Evolutionary conservation across 2,329 filamentous ascomycete species (phyloP), one percentile per base, ranked within the genome.

Genomic region (Aspergillus piperis): DNA sequence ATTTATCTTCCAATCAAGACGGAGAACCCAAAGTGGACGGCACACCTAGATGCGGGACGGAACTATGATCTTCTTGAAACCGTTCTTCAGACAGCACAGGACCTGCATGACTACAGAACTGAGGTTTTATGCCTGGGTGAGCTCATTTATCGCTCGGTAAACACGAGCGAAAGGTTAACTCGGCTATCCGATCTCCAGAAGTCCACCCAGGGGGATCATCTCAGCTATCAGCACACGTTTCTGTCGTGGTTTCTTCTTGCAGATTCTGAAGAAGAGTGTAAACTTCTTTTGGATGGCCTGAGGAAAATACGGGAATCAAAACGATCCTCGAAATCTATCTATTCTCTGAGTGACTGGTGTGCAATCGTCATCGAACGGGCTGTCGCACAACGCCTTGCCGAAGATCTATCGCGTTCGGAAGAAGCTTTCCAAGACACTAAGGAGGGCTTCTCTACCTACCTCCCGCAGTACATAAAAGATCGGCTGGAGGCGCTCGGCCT

Each of bases 291-390:
- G 1, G 11, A 10, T 11, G 17, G 11, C 8, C 3, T 44, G 11
- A 19, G 4, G 13, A 13, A 3, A 1, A 13, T 44, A 0, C 41
- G 2, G 17, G 17, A 44, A 10, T 3, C 11, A 0, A 44, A 21
- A 6, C 11, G 8, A 11, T 21, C 17, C 17, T 0, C 0, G 2
- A 13, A 0, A 21, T 21, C 0, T 44, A 1, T 5, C 17, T 44
- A 44, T 44, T 23, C 19, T 21, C 41, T 44, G 10, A 21, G 41
- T 7, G 41, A 21, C 19, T 44, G 41, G 17, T 44, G 41, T 44
- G 10, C 17, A 13, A 21, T 21, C 11, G 11, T 44, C 17, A n/a
- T 44, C 41, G 41, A 44, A n/a, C 41, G 41, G 5, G 41, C 41
- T n/a, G 8, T 44, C 13, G 21, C 41, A 11, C 41, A 11, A 1